Evolutionary conservation across 106 monocot species (phyloP).

Genomic region (Platanthera zijinensis): DNA sequence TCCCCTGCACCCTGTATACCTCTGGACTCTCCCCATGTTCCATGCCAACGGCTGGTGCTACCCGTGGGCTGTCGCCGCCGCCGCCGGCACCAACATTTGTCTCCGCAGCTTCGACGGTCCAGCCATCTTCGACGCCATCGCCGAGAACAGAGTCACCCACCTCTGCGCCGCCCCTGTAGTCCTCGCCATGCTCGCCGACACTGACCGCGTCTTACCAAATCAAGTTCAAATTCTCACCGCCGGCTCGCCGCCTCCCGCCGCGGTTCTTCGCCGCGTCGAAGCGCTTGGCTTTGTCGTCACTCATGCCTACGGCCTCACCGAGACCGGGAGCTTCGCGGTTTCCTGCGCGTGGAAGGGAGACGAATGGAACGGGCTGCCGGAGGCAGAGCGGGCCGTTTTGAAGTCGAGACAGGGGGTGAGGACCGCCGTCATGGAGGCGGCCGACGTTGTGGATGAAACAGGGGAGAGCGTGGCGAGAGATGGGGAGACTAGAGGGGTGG

Average conservation of each 20-base stretch:
- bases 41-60: conserved; percentile 87
- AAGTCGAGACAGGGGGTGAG: conserved; percentile 58
- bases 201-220: conserved; percentile 5
- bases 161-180: conserved; percentile 79
- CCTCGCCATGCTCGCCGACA: conserved; percentile 68
- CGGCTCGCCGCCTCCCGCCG: conserved; percentile 55
- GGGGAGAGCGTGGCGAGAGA: conserved; percentile 27
- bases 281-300: conserved; percentile 39
- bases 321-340: conserved; percentile 12
- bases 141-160: conserved; percentile 52
- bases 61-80: conserved; percentile 63
- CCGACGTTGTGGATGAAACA: conserved; percentile 30
- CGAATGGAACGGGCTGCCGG: conserved; percentile 49
- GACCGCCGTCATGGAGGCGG: conserved; percentile 12
- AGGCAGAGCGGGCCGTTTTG: conserved; percentile 35
- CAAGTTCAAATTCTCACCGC: conserved; percentile 43
- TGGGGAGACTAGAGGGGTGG: conserved; percentile 17
- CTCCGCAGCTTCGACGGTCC: conserved; percentile 55
- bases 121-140: conserved; percentile 33
- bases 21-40: conserved; percentile 93
- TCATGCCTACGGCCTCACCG: conserved; percentile 63
- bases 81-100: conserved; percentile 78
- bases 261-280: conserved; percentile 35
- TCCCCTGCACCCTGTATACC: conserved; percentile 39
- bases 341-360: conserved; percentile 55